These are phyloP conservation scores for Blastomyces gilchristii DNA, from an alignment of 2,329 filamentous ascomycete species.

Conservation along the genomic window DNA sequence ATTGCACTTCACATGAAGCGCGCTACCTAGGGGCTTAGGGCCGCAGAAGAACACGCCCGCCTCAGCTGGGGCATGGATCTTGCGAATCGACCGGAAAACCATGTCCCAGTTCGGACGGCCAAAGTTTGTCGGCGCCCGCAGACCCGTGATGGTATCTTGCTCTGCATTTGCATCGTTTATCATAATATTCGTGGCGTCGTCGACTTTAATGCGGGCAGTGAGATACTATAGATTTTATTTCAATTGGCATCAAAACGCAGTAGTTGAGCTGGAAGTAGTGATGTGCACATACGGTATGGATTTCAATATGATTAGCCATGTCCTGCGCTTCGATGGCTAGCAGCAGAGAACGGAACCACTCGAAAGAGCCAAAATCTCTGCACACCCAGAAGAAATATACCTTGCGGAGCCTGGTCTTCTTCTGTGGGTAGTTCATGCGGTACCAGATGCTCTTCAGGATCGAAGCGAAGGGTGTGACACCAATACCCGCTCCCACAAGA, in stretches of 20 bases:
- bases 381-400: slow-evolving; percentile 93
- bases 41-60: slow-evolving; percentile 79
- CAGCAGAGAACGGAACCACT: slow-evolving; percentile 79
- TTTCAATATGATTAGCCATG: slow-evolving; percentile 73
- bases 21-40: slow-evolving; percentile 66
- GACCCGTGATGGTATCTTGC: slow-evolving; percentile 72
- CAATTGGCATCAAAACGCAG: background rate
- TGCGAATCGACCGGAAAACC: slow-evolving; percentile 74
- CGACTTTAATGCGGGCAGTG: slow-evolving; percentile 74
- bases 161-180: slow-evolving; percentile 81
- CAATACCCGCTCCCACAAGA: slow-evolving; percentile 43
- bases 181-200: slow-evolving; percentile 85
- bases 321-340: slow-evolving; percentile 81
- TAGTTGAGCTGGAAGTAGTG: background rate
- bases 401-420: slow-evolving; percentile 65
- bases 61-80: slow-evolving; percentile 63
- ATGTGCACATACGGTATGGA: slow-evolving; percentile 43
- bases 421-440: slow-evolving; percentile 74
- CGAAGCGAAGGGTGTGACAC: slow-evolving; percentile 44
- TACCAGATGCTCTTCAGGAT: slow-evolving; percentile 81
- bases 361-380: slow-evolving; percentile 76
- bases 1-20: slow-evolving; percentile 73
- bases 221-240: slow-evolving; percentile 47
- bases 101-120: slow-evolving; percentile 83
- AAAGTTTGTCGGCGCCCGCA: slow-evolving; percentile 70